Evolutionary conservation across 768 basidiomycete species (phyloP), one percentile per base, ranked within the genome.

Genomic region (Mycena albidolilacea): DNA sequence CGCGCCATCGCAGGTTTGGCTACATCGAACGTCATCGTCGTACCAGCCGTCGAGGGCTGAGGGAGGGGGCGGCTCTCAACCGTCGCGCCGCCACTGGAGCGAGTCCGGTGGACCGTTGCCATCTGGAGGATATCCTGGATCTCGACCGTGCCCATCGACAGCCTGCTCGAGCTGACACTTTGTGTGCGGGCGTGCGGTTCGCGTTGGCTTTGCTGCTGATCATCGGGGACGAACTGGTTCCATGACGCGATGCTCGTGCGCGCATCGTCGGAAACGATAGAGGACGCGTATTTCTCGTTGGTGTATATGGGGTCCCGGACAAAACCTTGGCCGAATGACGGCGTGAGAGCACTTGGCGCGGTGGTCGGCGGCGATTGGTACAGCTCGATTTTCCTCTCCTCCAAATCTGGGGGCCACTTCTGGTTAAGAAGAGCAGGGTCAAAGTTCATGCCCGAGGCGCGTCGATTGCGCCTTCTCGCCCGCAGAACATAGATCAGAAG

Each of bases 121-220:
- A 88, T 85, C 76, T 90, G 87, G 44, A 91, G 81, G 79, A 90
- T 89, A 35, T 86, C 83, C 77, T 89, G 87, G 64, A 90, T 87
- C 73, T 90, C 88, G 15, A 86, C 71, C 0, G 85, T 85, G 54
- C 82, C 79, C 21, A 85, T 46, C 5, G 84, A 85, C 15, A 78
- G 52, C 7, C 76, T 76, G 50, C 81, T 80, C 19, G 68, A 58
- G 39, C 78, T 70, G 70, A 73, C 70, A 55, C 39, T 74, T 63
- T 44, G 38, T 44, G 61, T n/a, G 52, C 60, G 43, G 2, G 41
- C 64, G 48, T 46, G 30, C 37, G 41, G 46, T 14, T 8, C 30
- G 52, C 39, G 19, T 23, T 39, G 55, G 37, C 21, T 71, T 38
- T 65, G 72, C 61, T 65, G 72, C 61, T 72, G 70, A 15, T 70